A percentile compares a stretch with the other conserved stretches of the same genome.
Evolutionary conservation across 306 rosid genomes (phyloP).

Genomic region (Gynostemma pentaphyllum): DNA sequence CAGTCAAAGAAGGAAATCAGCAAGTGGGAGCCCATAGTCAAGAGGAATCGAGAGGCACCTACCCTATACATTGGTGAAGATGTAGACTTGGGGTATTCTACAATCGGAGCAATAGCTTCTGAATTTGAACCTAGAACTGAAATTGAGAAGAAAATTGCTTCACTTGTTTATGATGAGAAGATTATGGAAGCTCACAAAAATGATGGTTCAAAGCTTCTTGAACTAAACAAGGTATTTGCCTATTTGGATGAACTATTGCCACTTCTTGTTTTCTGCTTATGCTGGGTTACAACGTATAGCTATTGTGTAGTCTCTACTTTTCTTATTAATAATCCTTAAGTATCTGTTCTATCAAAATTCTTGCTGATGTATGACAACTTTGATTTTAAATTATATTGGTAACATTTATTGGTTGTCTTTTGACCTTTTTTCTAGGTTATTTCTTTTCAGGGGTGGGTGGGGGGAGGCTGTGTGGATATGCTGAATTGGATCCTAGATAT

Average conservation of each 20-base stretch:
- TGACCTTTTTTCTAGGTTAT: not conserved
- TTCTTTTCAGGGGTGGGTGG: not conserved
- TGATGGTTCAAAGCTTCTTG: slow-evolving; percentile 83
- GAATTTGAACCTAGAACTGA: slow-evolving; percentile 80
- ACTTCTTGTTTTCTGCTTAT: not conserved
- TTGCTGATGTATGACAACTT: not conserved
- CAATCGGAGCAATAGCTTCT: slow-evolving; percentile 85
- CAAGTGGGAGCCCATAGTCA: slow-evolving; percentile 66
- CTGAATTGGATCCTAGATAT: not conserved
- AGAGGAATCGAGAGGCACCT: slow-evolving; percentile 74
- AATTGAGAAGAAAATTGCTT: slow-evolving; percentile 79
- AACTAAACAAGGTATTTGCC: slow-evolving; percentile 60
- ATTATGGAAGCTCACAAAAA: slow-evolving; percentile 67
- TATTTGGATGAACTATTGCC: not conserved
- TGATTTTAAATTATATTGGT: not conserved
- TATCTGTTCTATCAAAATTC: not conserved
- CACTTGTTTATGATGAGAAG: slow-evolving; percentile 36
- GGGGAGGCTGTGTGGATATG: not conserved
- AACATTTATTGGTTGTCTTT: not conserved
- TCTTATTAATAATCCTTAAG: not conserved
- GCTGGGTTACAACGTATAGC: not conserved
- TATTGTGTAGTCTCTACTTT: not conserved
- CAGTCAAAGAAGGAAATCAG: slow-evolving; percentile 41
- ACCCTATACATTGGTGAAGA: slow-evolving; percentile 53
- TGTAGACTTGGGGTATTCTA: slow-evolving; percentile 53